Evolutionary conservation across 1,139 yeast species (phyloP).

Genomic region (Yamadazyma sp.): DNA sequence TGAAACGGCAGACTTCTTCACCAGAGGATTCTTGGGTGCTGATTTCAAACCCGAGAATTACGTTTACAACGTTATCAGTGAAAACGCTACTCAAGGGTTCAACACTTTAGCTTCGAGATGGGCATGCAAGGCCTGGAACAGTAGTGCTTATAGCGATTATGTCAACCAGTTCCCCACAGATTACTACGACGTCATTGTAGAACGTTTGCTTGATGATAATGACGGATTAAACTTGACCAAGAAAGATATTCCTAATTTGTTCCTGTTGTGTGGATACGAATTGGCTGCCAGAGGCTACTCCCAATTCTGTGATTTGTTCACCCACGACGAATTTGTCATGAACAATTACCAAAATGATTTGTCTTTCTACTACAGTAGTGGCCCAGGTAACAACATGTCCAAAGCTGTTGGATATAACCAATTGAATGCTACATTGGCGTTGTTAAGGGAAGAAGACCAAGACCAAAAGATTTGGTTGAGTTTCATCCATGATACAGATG

Average conservation of each 20-base stretch:
- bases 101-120: conserved; percentile 31
- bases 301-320: conserved; percentile 52
- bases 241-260: conserved; percentile 40
- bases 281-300: conserved; percentile 49
- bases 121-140: conserved; percentile 23
- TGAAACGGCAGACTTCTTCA: conserved; percentile 30
- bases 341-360: conserved; percentile 48
- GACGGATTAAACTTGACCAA: conserved; percentile 40
- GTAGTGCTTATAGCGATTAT: conserved; percentile 11
- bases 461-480: conserved; percentile 41
- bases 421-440: conserved; percentile 30
- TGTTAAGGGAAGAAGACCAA: conserved; percentile 23
- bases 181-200: conserved; percentile 39
- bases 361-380: conserved; percentile 45
- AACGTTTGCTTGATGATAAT: conserved; percentile 39
- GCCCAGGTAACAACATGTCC: conserved; percentile 46
- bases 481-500: conserved; percentile 60
- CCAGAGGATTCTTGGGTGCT: conserved; percentile 29
- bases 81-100: conserved; percentile 24
- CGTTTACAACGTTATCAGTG: conserved; percentile 24
- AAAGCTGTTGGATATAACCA: conserved; percentile 30
- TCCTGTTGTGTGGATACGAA: conserved; percentile 55
- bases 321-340: conserved; percentile 47
- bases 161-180: conserved; percentile 19
- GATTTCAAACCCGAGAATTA: conserved; percentile 18